Evolutionary conservation across 768 basidiomycete genomes (phyloP), one percentile per base, ranked within the genome.

Genomic region (Naganishia antarctica): DNA sequence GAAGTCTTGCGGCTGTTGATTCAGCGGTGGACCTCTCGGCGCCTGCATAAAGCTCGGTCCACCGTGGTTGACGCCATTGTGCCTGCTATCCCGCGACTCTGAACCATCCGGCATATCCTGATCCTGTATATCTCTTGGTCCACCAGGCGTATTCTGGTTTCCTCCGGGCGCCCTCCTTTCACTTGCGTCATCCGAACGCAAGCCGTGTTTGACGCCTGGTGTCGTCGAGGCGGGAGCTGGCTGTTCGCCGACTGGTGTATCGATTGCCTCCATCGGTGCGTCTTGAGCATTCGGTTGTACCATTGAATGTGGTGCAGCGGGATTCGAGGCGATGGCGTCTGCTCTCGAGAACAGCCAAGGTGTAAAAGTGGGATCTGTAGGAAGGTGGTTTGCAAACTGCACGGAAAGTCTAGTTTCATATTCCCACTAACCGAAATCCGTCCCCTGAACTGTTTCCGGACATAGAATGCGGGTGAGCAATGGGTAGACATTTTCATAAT

Each of bases 41-140:
- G 59, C 46, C 12, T 65, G 59, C 23, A 65, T 21, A 40, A 65
- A 61, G 28, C 44, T 48, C 49, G 25, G 25, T 9, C 51, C 51
- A 15, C 11, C 26, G 60, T 65, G 63, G 68, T 59, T 18, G 61
- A 64, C 1, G 50, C 44, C 50, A 49, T 41, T 53, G 64, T 44
- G 31, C 60, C 67, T 25, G 21, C 44, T 32, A 43, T 53, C 45
- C 46, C 51, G 66, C 60, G 51, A 41, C 25, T 65, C 65, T 61
- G 47, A 43, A 49, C 89, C 87, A 70, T 93, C 91, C 41, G 90
- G 78, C 64, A n/a, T 82, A 25, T 83, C 74, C 23, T 80, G 79
- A 4, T 71, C 73, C 23, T 78, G 74, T 89, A 92, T 91, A 1
- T 89, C 90, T 58, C 91, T 83, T n/a, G 91, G 91, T 26, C 88